These are phyloP conservation scores for Polysphondylium violaceum DNA, from an alignment of 78 protist genomes.

Conservation along the genomic window DNA sequence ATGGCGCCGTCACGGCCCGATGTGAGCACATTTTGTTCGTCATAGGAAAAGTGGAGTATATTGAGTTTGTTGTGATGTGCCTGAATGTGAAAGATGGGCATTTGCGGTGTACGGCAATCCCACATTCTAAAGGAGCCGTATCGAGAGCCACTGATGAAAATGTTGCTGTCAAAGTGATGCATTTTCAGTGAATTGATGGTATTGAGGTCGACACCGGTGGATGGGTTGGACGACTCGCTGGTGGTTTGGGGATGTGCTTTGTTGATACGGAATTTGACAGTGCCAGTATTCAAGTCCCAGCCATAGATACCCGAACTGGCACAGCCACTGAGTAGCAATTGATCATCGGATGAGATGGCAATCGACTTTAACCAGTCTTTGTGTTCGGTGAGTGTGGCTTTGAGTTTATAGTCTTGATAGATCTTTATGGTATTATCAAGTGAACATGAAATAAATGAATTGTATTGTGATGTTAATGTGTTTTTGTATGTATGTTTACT, in stretches of 20 bases:
- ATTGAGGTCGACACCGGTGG: slow-evolving; percentile 18
- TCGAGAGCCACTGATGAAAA: slow-evolving; percentile 44
- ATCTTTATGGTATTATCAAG: slow-evolving; percentile 60
- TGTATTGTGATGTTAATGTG: slow-evolving; percentile 8
- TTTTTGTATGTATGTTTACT: neutral
- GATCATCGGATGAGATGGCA: slow-evolving; percentile 11
- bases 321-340: slow-evolving; percentile 51
- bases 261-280: neutral
- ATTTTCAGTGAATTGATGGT: slow-evolving; percentile 50
- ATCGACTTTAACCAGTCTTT: slow-evolving; percentile 73
- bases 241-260: slow-evolving; percentile 25
- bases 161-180: slow-evolving; percentile 4
- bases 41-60: slow-evolving; percentile 8
- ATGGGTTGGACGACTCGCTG: neutral
- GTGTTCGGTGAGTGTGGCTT: slow-evolving; percentile 23
- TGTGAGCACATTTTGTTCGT: slow-evolving; percentile 23
- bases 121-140: slow-evolving; percentile 54
- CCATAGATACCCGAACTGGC: slow-evolving; percentile 31
- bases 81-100: slow-evolving; percentile 29
- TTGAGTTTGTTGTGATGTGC: slow-evolving; percentile 69
- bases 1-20: slow-evolving; percentile 39
- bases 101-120: slow-evolving; percentile 34
- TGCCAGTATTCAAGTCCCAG: slow-evolving; percentile 41
- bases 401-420: slow-evolving; percentile 17
- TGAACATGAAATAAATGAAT: slow-evolving; percentile 66